Conservation (phyloP, 768 basidiomycete species). For the Pleurotus tuoliensis region DNA sequence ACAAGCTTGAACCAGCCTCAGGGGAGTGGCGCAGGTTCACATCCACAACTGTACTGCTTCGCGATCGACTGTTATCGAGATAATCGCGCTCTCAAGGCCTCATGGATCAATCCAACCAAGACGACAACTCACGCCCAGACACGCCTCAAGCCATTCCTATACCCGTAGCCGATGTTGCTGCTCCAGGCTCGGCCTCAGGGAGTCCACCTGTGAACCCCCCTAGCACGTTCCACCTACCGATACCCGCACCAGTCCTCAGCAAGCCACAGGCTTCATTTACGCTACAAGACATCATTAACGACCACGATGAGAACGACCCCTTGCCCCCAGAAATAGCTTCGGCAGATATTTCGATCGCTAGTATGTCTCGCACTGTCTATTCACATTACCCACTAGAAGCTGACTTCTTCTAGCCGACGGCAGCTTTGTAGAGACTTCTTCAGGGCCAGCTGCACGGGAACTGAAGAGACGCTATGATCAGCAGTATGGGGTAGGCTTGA, state of each 20-base stretch:
- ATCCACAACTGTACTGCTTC: neutral
- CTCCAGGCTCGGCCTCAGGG: slow-evolving; percentile 6
- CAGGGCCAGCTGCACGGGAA: slow-evolving; percentile 69
- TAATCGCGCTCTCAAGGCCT: neutral
- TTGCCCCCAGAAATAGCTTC: slow-evolving; percentile 47
- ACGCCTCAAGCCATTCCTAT: slow-evolving; percentile 19
- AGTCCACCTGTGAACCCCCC: slow-evolving; percentile 3
- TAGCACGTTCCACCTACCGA: slow-evolving; percentile 33
- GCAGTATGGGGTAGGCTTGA: slow-evolving; percentile 58
- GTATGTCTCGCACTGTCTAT: slow-evolving; percentile 35
- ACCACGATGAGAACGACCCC: slow-evolving; percentile 30
- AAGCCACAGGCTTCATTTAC: slow-evolving; percentile 40
- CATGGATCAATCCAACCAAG: slow-evolving; percentile 12
- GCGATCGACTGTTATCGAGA: neutral
- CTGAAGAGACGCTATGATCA: slow-evolving; percentile 76
- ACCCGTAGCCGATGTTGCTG: slow-evolving; percentile 9
- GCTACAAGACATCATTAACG: slow-evolving; percentile 39
- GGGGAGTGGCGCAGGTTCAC: too few relatives aligned
- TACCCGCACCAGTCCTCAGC: slow-evolving; percentile 32
- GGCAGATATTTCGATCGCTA: slow-evolving; percentile 57
- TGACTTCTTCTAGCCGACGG: slow-evolving; percentile 49
- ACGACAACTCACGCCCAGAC: slow-evolving; percentile 27
- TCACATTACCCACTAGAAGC: slow-evolving; percentile 8
- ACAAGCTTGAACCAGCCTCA: too few relatives aligned
- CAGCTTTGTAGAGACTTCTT: slow-evolving; percentile 77